Base-by-base conservation (phyloP, 305 asterid species). In the Lippia alba region DNA sequence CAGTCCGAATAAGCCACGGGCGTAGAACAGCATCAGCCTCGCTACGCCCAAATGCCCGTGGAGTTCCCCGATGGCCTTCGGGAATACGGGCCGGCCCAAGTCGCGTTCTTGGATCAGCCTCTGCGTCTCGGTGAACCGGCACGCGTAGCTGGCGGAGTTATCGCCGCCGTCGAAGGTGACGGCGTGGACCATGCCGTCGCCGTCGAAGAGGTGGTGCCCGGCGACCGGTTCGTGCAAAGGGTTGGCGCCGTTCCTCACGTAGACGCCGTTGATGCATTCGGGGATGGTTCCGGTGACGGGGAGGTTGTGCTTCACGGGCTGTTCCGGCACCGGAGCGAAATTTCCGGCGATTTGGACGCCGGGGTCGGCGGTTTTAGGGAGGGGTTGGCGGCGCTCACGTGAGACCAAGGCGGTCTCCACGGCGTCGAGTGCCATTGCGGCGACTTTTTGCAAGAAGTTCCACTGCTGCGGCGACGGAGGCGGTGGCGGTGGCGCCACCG, bases 101-200 rank as follows among this genome's bases (percentile, higher is more conserved):
- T 69, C 79, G 8, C 90, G 85, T 51, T 88, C 95, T n/a, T 88
- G 95, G 75, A 80, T 41, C 58, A 88, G 78, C 56, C 95, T 56
- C 20, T 74, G 68, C 0, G 95, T 88, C 73, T 84, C 89, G 4
- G 95, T 88, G 84, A 81, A 83, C 7, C 95, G 83, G 57, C 91
- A 88, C 9, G 90, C 84, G 70, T 88, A 88, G 78, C 85, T 79
- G 8, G 73, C 90, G 8, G 86, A 66, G 7, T 72, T 69, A 0
- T 62, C 79, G 54, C 82, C 81, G 57, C 84, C 81, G 61, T 61
- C 8, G 17, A 86, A 50, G 6, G 75, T 51, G 30, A 86, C 91
- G 70, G 85, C 83, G 76, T 88, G 95, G 55, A 88, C 67, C 95
- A 88, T 88, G 64, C 94, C 94, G 81, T 88, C 94, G 16, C 94